A percentile compares a stretch with the other conserved stretches of the same genome.
Conservation (phyloP, 2,329 filamentous ascomycete genomes). For the Pestalotiopsis sp. region DNA sequence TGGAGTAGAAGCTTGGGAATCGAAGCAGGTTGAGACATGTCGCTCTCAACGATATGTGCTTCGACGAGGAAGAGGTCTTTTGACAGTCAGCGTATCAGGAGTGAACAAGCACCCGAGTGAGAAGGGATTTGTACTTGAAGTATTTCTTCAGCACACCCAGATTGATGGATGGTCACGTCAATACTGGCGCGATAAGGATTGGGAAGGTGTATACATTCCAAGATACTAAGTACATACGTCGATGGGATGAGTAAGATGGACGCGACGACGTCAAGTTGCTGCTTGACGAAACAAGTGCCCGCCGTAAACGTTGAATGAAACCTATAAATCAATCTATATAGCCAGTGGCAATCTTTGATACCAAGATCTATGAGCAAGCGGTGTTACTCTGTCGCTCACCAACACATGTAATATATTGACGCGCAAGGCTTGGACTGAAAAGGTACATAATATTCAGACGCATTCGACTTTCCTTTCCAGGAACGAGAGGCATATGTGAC, state of each 20-base stretch:
- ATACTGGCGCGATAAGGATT: neutral
- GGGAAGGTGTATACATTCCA: neutral
- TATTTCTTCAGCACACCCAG: neutral
- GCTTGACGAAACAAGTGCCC: neutral
- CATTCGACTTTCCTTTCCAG: neutral
- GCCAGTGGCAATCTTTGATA: neutral
- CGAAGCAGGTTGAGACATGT: conserved; percentile 12
- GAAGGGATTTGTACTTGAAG: neutral
- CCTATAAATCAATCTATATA: neutral
- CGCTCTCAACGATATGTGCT: neutral
- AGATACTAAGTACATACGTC: no score
- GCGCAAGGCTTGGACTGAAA: neutral
- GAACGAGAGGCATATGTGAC: neutral
- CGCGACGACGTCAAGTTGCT: no score
- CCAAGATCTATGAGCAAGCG: neutral
- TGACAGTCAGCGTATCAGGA: neutral
- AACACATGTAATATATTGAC: conserved; percentile 8
- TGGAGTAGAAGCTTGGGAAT: conserved; percentile 9
- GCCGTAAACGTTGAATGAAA: neutral
- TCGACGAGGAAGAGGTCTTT: no score
- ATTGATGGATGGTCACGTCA: conserved; percentile 1
- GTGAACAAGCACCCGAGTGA: neutral
- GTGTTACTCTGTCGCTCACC: neutral
- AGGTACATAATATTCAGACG: neutral
- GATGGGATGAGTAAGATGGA: no score